Base-by-base conservation (phyloP, 1,284 basidiomycete species). In the Xerocomus cyaneibrunnescens region DNA sequence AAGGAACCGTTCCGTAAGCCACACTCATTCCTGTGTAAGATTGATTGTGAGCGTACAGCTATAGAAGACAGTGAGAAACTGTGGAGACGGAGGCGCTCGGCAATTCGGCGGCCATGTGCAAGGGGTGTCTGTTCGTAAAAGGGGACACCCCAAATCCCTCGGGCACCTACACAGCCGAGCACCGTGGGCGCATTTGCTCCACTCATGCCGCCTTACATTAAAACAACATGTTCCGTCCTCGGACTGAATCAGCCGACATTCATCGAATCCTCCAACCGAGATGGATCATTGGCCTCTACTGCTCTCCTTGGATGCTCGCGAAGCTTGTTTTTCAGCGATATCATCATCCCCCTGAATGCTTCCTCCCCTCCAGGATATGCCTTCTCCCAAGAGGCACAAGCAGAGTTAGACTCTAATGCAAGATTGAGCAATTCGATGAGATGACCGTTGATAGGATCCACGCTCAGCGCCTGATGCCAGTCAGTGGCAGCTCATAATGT, bases 371-470 rank as follows among this genome's bases (percentile, higher is more conserved):
- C 69, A 39, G 69, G 68, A 54, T 60, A 71, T 39, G 58, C 56
- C 45, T 68, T 64, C 44, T 69, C 62, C 50, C 61, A 64, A 17
- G 62, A 60, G 19, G 64, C 63, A 52, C 62, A 66, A 16, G 58
- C 58, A n/a, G 67, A 62, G 45, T 76, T 78, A 30, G 76, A 71
- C 43, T 90, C 85, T 19, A 98, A 77, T 0, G 92, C 92, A 58
- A 92, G 80, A 57, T 93, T 89, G 36, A 98, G 80, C 43, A 97
- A 74, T 52, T 94, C 89, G 27, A 94, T 83, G 21, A 92, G 79
- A 63, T 94, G 87, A 1, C 87, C 80, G 61, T 97, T 95, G 56
- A 93, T 88, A 1, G 93, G 92, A 50, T 90, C 81, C 50, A 97
- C 78, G 48, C 89, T 87, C 38, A 97, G 74, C 0, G 93, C 87